Base-by-base conservation (phyloP, 306 rosid species). In the Pyrus communis region DNA sequence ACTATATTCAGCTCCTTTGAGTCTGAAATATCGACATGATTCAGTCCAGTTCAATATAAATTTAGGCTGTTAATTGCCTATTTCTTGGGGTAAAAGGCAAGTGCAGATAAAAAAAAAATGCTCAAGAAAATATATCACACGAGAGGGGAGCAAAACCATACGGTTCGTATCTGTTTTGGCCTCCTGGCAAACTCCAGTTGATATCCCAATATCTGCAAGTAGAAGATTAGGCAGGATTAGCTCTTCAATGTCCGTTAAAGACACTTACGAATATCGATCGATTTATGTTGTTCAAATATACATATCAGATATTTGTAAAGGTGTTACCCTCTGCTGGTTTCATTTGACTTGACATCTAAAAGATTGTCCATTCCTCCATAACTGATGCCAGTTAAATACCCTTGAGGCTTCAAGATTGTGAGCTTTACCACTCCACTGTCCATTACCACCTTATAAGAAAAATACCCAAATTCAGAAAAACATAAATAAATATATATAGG, bases 161-260 rank as follows among this genome's bases (percentile, higher is more conserved):
- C 84, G 77, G 18, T 71, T 77, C 31, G 45, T 84, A 84, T 84
- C 77, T 81, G 84, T 86, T 80, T 58, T 86, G 78, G 31, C 77
- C 84, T 55, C 85, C 82, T 10, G 86, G 85, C 68, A 76, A 74
- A 75, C 76, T 86, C 89, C 89, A 83, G 75, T 82, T 83, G 69
- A 71, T 75, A 74, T 83, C 89, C 89, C 89, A 86, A 17, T 86
- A 82, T 67, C 89, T 86, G 85, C 74, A 79, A 23, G 60, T 38
- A 40, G 11, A 40, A 1, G 43, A 40, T 40, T 40, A 40, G 43
- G 43, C 43, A 3, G 43, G 11, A 40, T 9, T 40, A 40, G 11
- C 43, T 40, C 43, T 9, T 9, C 3, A 2, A 2, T 40, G 43
- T 40, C 43, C 3, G 11, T 9, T 1, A 40, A 9, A 2, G 43